Base-by-base conservation (phyloP, 2,329 filamentous ascomycete genomes). In the Alternaria alternata region DNA sequence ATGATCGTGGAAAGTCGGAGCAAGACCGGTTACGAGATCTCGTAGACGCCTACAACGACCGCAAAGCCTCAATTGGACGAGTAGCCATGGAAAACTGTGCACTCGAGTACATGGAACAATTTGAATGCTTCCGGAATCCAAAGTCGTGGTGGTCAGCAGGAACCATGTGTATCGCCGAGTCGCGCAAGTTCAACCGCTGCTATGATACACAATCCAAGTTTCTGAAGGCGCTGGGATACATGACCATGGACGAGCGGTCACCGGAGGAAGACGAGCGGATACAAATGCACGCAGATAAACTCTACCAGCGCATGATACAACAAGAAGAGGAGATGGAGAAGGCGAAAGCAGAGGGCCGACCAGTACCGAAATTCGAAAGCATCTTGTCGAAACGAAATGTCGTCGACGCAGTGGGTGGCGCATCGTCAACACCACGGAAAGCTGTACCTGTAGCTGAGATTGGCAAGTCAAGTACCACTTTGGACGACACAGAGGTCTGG, bases 41-140 rank as follows among this genome's bases (percentile, higher is more conserved):
- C 57, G 83, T 97, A 52, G 90, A 94, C 54, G 89, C 88, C 7
- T 96, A 90, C 85, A 96, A 97, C 78, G 88, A 92, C 74, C 89
- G 93, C 63, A 92, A 91, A 75, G 86, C 87, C 34, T 86, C 88
- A 56, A 91, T 98, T 63, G 92, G 91, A 30, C 85, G 86, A 42
- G 91, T 93, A 1, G 94, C 94, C 9, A 84, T 97, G 73, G 95
- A 99, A 81, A 99, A 98, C 78, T 99, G 95, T 79, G 90, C 93
- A 1, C 79, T 94, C 62, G 92, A 96, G 76, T 93, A 97, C 81
- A 85, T 92, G 75, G 89, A 90, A 59, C 90, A 96, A 83, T 88
- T 89, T 61, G 85, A 90, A 48, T 99, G 95, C 83, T 95, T 95
- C 84, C 86, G 86, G 71, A 83, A 85, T 55, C 94, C 94, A 28